phyloP scores from a whole-genome alignment of 345 rosid genomes.

The Crucihimalaya himalaica region DNA sequence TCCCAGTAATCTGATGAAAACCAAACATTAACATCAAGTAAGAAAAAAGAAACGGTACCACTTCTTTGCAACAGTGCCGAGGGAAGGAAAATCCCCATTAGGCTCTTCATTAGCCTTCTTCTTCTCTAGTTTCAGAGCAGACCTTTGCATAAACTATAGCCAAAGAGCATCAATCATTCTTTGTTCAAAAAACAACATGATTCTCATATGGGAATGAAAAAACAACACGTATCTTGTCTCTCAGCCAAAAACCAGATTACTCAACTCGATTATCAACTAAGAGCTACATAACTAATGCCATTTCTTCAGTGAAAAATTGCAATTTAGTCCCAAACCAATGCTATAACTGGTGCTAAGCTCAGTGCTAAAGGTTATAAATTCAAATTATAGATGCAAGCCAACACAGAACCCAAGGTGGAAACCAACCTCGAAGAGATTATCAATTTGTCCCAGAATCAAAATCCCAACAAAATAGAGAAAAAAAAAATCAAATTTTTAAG shows the following conservation, averaged over 20 bases:
- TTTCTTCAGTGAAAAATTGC: neutral
- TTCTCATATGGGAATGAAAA: neutral
- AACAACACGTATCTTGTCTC: neutral
- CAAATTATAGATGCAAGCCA: neutral
- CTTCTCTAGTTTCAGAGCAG: slow-evolving; percentile 59
- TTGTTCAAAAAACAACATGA: neutral
- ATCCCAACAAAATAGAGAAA: neutral
- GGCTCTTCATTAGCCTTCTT: slow-evolving; percentile 59
- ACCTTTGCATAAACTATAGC: slow-evolving; percentile 87
- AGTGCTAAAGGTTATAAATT: neutral
- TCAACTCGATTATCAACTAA: neutral
- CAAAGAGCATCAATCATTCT: slow-evolving; percentile 1
- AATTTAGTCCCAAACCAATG: slow-evolving; percentile 18
- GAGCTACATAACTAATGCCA: neutral
- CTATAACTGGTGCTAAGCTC: neutral
- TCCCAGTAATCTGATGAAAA: slow-evolving; percentile 8
- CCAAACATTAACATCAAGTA: slow-evolving; percentile 10
- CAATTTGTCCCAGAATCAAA: neutral
- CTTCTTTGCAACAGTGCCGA: slow-evolving; percentile 49
- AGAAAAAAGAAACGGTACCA: slow-evolving; percentile 45
- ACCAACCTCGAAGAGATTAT: neutral
- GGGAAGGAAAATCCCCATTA: slow-evolving; percentile 50
- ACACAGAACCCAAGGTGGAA: neutral
- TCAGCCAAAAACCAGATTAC: neutral
- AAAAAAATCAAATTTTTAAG: neutral